phyloP scores from a whole-genome alignment of 441 rosid species.

The Gossypium gossypioides region DNA sequence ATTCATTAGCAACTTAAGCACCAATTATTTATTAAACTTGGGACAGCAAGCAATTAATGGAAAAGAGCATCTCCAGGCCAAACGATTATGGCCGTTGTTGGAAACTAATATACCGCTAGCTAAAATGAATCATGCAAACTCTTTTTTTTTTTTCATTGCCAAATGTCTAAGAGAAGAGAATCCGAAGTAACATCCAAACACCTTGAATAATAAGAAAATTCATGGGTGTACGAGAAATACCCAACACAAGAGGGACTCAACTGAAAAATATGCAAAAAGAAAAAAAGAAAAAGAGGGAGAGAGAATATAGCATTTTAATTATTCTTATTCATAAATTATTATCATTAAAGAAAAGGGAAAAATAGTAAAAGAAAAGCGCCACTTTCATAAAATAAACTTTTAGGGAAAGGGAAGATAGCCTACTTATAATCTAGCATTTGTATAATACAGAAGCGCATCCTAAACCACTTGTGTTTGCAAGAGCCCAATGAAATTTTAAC shows the following conservation, averaged over 20 bases:
- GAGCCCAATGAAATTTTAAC: neutral
- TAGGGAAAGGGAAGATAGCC: neutral
- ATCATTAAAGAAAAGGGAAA: neutral
- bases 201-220: neutral
- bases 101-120: neutral
- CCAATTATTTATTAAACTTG: neutral
- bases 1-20: neutral
- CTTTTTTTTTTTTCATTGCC: neutral
- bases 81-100: neutral
- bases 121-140: neutral
- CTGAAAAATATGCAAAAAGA: neutral
- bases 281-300: neutral
- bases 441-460: neutral
- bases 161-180: neutral
- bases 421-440: neutral
- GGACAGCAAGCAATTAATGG: neutral
- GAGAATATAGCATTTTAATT: neutral
- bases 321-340: neutral
- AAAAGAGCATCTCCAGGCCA: neutral
- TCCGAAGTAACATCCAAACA: neutral
- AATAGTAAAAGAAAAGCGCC: neutral
- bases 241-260: conserved; percentile 1
- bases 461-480: neutral
- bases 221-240: neutral
- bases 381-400: neutral